A percentile compares a stretch with the other conserved stretches of the same genome.
These are phyloP conservation scores for Erysimum cheiri DNA, from an alignment of 441 rosid genomes.

Conservation along the genomic window DNA sequence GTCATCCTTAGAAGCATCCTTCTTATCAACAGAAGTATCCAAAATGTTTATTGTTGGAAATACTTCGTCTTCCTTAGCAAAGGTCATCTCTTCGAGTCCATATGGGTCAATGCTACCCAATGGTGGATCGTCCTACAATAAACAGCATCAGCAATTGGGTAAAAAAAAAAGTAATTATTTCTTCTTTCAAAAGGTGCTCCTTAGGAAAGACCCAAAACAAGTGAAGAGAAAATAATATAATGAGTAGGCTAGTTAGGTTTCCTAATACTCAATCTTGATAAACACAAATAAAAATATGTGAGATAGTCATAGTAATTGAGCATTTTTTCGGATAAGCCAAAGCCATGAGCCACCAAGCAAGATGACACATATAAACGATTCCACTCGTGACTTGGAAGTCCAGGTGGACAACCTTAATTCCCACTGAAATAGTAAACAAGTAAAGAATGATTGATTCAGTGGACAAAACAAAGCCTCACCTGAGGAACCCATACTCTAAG, in stretches of 20 bases:
- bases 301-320: constrained; percentile 22
- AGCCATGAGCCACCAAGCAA: constrained; percentile 32
- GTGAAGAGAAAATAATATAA: background rate
- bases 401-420: background rate
- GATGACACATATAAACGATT: constrained; percentile 18
- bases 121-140: constrained; percentile 54
- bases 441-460: background rate
- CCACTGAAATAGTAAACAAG: background rate
- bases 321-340: constrained; percentile 3
- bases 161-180: background rate
- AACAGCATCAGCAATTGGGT: constrained; percentile 27
- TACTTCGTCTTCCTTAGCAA: constrained; percentile 77
- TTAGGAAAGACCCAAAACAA: constrained; percentile 6
- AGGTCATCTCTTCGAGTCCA: constrained; percentile 86
- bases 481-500: constrained; percentile 92
- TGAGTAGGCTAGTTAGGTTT: constrained; percentile 5
- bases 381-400: constrained; percentile 4
- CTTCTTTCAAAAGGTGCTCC: constrained; percentile 11
- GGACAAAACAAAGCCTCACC: constrained; percentile 45
- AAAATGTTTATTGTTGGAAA: constrained; percentile 50
- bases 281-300: constrained; percentile 9
- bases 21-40: constrained; percentile 53
- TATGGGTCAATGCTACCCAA: constrained; percentile 50
- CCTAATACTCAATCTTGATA: constrained; percentile 23
- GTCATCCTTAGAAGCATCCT: constrained; percentile 45